A percentile compares a stretch with the other conserved stretches of the same genome.
These are phyloP conservation scores for Nakazawaea peltata DNA, from an alignment of 805 yeast species.

Conservation along the genomic window DNA sequence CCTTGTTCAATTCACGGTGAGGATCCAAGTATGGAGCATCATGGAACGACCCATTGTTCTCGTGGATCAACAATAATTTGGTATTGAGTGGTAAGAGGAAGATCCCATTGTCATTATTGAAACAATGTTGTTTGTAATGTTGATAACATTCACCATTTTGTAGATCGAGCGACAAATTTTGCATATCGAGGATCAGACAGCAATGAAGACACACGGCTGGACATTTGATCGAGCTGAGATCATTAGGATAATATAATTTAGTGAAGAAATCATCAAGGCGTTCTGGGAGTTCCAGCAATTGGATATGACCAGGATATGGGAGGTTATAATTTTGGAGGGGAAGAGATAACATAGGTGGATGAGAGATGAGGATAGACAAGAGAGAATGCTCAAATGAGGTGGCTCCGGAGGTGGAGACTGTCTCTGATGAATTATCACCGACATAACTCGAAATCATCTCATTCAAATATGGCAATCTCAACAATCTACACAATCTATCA, in stretches of 20 bases:
- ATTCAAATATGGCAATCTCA: slow-evolving; percentile 36
- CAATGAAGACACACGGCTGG: slow-evolving; percentile 88
- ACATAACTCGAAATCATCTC: slow-evolving; percentile 17
- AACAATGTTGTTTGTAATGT: slow-evolving; percentile 58
- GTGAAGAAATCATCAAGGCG: slow-evolving; percentile 66
- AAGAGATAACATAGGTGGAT: slow-evolving; percentile 1
- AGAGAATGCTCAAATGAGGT: slow-evolving; percentile 1
- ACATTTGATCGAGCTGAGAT: slow-evolving; percentile 41
- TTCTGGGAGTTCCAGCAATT: slow-evolving; percentile 55
- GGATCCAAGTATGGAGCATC: slow-evolving; percentile 79
- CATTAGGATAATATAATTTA: slow-evolving; percentile 38
- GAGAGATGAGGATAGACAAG: neutral
- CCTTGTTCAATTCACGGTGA: slow-evolving; percentile 82
- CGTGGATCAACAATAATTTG: slow-evolving; percentile 53
- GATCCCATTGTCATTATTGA: slow-evolving; percentile 58
- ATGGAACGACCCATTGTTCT: slow-evolving; percentile 76
- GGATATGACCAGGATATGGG: slow-evolving; percentile 61
- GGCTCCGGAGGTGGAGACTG: too few relatives aligned
- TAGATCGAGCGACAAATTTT: slow-evolving; percentile 46
- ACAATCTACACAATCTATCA: slow-evolving; percentile 39
- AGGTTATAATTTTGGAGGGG: slow-evolving; percentile 16
- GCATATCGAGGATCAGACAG: slow-evolving; percentile 61
- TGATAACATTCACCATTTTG: slow-evolving; percentile 71
- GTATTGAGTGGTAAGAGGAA: slow-evolving; percentile 67
- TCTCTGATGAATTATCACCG: neutral